Conservation (phyloP, 2,329 filamentous ascomycete species). For the Waltergamsia citrina region DNA sequence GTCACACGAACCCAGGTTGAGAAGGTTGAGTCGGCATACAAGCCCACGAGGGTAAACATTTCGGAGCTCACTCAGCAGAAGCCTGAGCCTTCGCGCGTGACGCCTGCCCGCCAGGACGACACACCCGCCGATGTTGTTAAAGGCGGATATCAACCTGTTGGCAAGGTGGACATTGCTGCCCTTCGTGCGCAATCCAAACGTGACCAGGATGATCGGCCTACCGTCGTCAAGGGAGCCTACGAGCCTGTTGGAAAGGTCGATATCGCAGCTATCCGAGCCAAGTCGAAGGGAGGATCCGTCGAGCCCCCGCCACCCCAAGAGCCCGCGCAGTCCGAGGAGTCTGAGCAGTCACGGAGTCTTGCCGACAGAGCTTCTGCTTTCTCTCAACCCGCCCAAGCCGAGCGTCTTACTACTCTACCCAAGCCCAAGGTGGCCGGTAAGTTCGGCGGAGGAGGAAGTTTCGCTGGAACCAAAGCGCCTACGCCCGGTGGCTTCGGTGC, state of each 20-base stretch:
- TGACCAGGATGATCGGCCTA: slow-evolving; percentile 68
- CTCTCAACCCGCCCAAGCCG: slow-evolving; percentile 49
- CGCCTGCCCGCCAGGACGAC: slow-evolving; percentile 35
- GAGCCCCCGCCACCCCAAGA: slow-evolving; percentile 31
- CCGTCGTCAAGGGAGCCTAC: slow-evolving; percentile 83
- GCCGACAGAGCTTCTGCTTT: slow-evolving; percentile 73
- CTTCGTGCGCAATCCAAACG: slow-evolving; percentile 68
- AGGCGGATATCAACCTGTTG: slow-evolving; percentile 86
- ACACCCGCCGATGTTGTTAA: slow-evolving; percentile 56
- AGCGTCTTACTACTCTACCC: slow-evolving; percentile 76
- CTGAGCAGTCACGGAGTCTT: slow-evolving; percentile 47
- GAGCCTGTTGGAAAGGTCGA: slow-evolving; percentile 95
- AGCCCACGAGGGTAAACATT: slow-evolving; percentile 93
- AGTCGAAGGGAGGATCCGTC: slow-evolving; percentile 56
- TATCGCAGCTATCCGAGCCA: slow-evolving; percentile 85
- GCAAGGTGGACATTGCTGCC: slow-evolving; percentile 94
- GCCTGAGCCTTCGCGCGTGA: slow-evolving; percentile 54
- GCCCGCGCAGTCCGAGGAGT: slow-evolving; percentile 15
- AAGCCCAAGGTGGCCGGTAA: slow-evolving; percentile 94
- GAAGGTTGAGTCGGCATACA: slow-evolving; percentile 87
- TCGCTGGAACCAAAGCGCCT: slow-evolving; percentile 83
- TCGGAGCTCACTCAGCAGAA: slow-evolving; percentile 70
- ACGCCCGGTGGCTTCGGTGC: slow-evolving; percentile 58
- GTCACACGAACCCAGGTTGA: slow-evolving; percentile 80
- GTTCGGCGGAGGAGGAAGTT: slow-evolving; percentile 63